Evolutionary conservation across 192 early-diverging fungal species (phyloP), one percentile per base, ranked within the genome.

Genomic region (Backusella circina): DNA sequence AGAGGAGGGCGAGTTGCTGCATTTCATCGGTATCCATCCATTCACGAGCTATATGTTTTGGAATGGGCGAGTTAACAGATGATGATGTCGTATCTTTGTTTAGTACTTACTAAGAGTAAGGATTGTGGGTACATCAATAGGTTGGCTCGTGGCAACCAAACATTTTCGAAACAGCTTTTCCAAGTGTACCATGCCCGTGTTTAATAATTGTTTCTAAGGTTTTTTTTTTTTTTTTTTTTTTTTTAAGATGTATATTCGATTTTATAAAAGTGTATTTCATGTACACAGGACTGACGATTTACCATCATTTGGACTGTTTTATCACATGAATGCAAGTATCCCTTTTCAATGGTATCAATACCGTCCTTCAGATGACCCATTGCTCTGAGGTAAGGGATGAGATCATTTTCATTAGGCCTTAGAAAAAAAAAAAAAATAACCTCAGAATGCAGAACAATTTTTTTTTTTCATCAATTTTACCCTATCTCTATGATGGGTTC

Each of bases 401-500:
- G 57, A 70, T 91, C 79, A 21, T 76, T 78, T 57, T 88, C 86
- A 37, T 82, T 73, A 26, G 89, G 90, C 2, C 92, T 87, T 65
- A 32, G 18, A 9, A 31, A 51, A 9, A 31, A 51, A 5, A 51
- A 51, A 9, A 21, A 21, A 8, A 26, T 57, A 57, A 21, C 23
- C n/a, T 66, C 36, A 28, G 5, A 70, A 70, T 41, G 15, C 12
- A 44, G 15, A 16, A 1, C 2, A 47, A 26, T n/a, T n/a, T n/a
- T n/a, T n/a, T n/a, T n/a, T n/a, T n/a, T n/a, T 8, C 13, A 15
- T 31, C 7, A 26, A 1, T 2, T 26, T 50, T 79, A 91, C 86
- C 93, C 93, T 86, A 84, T 88, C 35, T 87, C 75, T 61, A 95
- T 89, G 64, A 84, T 83, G 0, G 85, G 75, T 64, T 94, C 93